Conservation (phyloP, 2,329 filamentous ascomycete genomes). For the Neonectria sp. region DNA sequence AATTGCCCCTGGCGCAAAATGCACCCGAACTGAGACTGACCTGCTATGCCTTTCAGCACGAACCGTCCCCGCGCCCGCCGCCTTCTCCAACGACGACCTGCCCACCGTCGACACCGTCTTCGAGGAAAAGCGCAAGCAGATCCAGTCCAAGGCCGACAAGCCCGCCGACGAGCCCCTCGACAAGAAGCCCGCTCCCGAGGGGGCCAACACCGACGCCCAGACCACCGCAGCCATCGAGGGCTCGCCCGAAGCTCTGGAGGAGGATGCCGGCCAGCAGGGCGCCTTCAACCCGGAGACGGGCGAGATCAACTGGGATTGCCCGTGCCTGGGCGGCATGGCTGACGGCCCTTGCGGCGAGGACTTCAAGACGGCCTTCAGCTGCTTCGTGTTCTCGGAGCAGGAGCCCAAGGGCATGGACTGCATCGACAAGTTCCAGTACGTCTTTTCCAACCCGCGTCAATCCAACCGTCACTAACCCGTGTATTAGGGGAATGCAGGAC, state of each 20-base stretch:
- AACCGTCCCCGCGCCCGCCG: constrained; percentile 59
- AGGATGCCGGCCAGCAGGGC: constrained; percentile 88
- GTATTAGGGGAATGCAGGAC: constrained; percentile 89
- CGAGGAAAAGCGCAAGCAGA: constrained; percentile 72
- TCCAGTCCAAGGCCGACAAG: constrained; percentile 50
- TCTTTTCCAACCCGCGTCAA: constrained; percentile 38
- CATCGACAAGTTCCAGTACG: constrained; percentile 97
- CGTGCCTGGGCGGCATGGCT: constrained; percentile 97
- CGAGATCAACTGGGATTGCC: constrained; percentile 99
- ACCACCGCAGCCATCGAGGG: constrained; percentile 46
- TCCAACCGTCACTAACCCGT: constrained; percentile 44
- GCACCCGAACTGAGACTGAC: constrained; percentile 17
- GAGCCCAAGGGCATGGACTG: constrained; percentile 99
- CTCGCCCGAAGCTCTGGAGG: constrained; percentile 74
- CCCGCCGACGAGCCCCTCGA: constrained; percentile 44
- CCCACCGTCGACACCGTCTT: constrained; percentile 78
- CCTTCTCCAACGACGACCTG: constrained; percentile 71
- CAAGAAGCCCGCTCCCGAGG: constrained; percentile 40
- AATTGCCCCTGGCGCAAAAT: background rate
- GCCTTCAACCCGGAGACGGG: constrained; percentile 99
- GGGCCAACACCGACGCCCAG: constrained; percentile 48
- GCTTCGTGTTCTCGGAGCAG: constrained; percentile 95
- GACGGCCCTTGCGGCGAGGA: constrained; percentile 95
- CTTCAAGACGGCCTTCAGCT: constrained; percentile 96
- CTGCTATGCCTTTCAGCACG: constrained; percentile 39